Conservation (phyloP, 768 basidiomycete genomes). For the Mycena rosella region DNA sequence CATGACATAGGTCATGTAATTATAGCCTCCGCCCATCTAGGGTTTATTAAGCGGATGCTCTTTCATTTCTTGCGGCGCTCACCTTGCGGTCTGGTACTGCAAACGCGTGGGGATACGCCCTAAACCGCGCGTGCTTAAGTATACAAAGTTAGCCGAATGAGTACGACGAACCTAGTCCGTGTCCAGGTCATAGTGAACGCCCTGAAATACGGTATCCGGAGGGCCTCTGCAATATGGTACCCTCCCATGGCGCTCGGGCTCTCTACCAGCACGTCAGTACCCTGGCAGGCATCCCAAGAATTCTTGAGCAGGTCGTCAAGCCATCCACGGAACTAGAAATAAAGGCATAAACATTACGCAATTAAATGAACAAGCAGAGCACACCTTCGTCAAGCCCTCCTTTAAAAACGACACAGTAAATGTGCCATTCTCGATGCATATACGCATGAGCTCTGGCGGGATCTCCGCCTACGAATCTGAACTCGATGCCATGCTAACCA, state of each 20-base stretch:
- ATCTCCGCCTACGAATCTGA: constrained; percentile 94
- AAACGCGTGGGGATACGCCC: constrained; percentile 97
- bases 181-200: constrained; percentile 99
- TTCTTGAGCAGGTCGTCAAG: constrained; percentile 95
- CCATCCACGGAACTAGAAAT: constrained; percentile 92
- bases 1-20: constrained; percentile 99
- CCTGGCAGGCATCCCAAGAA: constrained; percentile 97
- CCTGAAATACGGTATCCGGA: constrained; percentile 93
- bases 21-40: constrained; percentile 96
- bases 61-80: constrained; percentile 27
- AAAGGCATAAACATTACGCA: constrained; percentile 20
- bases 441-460: constrained; percentile 97
- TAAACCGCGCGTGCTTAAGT: constrained; percentile 40
- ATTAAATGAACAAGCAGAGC: constrained; percentile 11
- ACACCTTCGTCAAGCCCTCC: constrained; percentile 88
- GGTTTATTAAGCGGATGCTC: background rate
- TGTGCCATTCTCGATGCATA: constrained; percentile 98
- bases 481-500: constrained; percentile 94
- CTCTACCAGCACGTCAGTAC: constrained; percentile 93
- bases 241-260: constrained; percentile 98
- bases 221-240: constrained; percentile 95
- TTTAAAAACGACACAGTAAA: constrained; percentile 96
- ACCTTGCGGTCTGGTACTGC: constrained; percentile 97
- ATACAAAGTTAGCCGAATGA: constrained; percentile 18
- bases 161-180: constrained; percentile 74